These are phyloP conservation scores for Metarhizium robertsii DNA, from an alignment of 2,329 filamentous ascomycete species.

Conservation along the genomic window DNA sequence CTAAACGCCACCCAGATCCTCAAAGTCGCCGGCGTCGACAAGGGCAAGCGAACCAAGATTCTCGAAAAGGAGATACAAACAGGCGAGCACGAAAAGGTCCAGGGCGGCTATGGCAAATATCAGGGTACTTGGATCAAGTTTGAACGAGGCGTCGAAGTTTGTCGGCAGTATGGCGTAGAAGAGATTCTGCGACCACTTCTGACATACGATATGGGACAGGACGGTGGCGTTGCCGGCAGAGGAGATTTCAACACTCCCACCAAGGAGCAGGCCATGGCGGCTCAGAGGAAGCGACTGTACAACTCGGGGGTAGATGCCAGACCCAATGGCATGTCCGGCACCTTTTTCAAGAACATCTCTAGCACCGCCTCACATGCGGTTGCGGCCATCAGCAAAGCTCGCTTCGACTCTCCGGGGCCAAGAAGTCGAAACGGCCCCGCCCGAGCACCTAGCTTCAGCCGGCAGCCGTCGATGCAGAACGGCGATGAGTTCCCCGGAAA, in stretches of 20 bases:
- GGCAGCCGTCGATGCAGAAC: conserved; percentile 63
- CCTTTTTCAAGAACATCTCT: conserved; percentile 96
- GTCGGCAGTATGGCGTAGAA: conserved; percentile 69
- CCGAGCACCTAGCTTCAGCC: conserved; percentile 59
- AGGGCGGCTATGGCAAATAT: conserved; percentile 97
- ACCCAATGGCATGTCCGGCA: conserved; percentile 60
- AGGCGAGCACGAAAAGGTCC: conserved; percentile 95
- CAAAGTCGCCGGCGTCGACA: conserved; percentile 94
- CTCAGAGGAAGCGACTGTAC: conserved; percentile 86
- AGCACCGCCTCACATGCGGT: conserved; percentile 87
- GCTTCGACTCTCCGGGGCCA: conserved; percentile 79
- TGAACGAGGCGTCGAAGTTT: conserved; percentile 84
- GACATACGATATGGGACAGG: conserved; percentile 71
- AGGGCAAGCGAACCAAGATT: conserved; percentile 95
- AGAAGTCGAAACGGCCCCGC: conserved; percentile 55
- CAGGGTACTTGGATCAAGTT: conserved; percentile 99
- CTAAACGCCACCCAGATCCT: conserved; percentile 97
- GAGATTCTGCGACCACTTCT: conserved; percentile 65
- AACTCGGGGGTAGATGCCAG: conserved; percentile 59
- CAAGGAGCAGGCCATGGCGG: conserved; percentile 98
- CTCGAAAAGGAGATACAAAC: conserved; percentile 96
- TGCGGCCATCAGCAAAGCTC: conserved; percentile 91
- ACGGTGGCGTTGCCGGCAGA: conserved; percentile 61
- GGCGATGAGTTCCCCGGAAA: conserved; percentile 58
- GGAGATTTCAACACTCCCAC: conserved; percentile 87